Evolutionary conservation across 164 flowering plant genomes (phyloP).

Genomic region (Cinnamomum micranthum): DNA sequence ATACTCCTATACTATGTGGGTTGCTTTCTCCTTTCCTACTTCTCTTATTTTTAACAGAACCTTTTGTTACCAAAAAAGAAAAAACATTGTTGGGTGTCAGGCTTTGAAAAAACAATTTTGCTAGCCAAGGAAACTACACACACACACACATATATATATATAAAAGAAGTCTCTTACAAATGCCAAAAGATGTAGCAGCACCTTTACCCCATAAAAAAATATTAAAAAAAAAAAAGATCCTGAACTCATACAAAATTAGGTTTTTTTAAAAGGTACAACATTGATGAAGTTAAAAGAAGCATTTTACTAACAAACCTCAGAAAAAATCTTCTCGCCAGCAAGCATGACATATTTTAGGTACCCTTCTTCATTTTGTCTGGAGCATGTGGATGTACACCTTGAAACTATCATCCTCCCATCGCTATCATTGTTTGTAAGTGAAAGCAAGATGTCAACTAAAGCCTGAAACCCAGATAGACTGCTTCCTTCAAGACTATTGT

Average conservation of each 20-base stretch:
- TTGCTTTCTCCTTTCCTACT: too few species aligned
- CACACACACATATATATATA: too few species aligned
- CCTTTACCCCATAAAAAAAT: too few species aligned
- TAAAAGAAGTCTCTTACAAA: neutral
- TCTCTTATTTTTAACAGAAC: too few species aligned
- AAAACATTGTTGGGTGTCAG: too few species aligned
- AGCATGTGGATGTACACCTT: constrained; percentile 25
- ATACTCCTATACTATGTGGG: too few species aligned
- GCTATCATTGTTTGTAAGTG: constrained; percentile 72
- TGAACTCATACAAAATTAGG: neutral
- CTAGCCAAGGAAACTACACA: too few species aligned
- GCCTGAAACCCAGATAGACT: constrained; percentile 68
- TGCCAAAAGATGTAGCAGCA: neutral
- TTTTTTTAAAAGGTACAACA: too few species aligned
- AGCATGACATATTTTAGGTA: constrained; percentile 92
- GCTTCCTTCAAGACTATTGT: constrained; percentile 41
- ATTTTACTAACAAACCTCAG: constrained; percentile 53
- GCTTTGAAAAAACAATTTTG: too few species aligned
- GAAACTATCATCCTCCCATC: constrained; percentile 92
- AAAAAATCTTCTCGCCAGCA: constrained; percentile 85
- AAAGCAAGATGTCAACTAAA: constrained; percentile 50
- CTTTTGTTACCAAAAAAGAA: too few species aligned
- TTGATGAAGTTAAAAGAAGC: neutral
- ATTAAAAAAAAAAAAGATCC: too few species aligned
- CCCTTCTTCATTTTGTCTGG: constrained; percentile 44